Percentiles rank a stretch among this genome's conserved stretches.
These are phyloP conservation scores for Cardiospermum halicacabum DNA, from an alignment of 345 rosid genomes.

Conservation along the genomic window DNA sequence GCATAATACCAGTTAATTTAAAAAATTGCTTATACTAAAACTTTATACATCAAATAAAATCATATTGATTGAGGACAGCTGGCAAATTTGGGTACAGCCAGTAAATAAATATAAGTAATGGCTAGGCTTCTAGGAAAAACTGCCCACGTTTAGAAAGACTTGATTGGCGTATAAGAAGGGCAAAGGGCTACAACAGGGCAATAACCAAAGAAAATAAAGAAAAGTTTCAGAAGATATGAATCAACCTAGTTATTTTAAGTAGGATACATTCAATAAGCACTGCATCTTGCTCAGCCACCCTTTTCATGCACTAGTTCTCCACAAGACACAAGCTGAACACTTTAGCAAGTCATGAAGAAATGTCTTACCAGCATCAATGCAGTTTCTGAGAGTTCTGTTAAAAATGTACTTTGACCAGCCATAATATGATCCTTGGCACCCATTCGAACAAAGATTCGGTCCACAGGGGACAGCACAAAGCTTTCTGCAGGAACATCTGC, in stretches of 20 bases:
- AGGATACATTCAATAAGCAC: background rate
- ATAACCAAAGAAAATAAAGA: slow-evolving; percentile 12
- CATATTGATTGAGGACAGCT: background rate
- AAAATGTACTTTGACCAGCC: slow-evolving; percentile 92
- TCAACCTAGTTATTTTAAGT: background rate
- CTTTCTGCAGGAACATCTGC: slow-evolving; percentile 94
- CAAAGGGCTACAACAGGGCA: background rate
- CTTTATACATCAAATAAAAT: background rate
- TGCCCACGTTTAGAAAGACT: background rate
- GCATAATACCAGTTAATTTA: slow-evolving; percentile 4
- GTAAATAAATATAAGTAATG: background rate
- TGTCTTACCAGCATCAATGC: slow-evolving; percentile 79
- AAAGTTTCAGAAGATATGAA: background rate
- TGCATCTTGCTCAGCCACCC: background rate
- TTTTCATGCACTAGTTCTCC: background rate
- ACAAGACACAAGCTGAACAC: background rate
- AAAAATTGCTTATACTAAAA: background rate
- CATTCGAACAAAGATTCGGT: slow-evolving; percentile 88
- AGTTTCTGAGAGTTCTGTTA: slow-evolving; percentile 98
- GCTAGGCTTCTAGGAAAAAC: background rate
- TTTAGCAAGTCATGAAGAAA: background rate
- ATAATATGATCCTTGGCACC: slow-evolving; percentile 97
- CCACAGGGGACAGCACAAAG: slow-evolving; percentile 77
- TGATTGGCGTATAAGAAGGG: background rate
- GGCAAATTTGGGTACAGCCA: background rate